phyloP scores from a whole-genome alignment of 768 basidiomycete species.

The Sutorius australiensis region DNA sequence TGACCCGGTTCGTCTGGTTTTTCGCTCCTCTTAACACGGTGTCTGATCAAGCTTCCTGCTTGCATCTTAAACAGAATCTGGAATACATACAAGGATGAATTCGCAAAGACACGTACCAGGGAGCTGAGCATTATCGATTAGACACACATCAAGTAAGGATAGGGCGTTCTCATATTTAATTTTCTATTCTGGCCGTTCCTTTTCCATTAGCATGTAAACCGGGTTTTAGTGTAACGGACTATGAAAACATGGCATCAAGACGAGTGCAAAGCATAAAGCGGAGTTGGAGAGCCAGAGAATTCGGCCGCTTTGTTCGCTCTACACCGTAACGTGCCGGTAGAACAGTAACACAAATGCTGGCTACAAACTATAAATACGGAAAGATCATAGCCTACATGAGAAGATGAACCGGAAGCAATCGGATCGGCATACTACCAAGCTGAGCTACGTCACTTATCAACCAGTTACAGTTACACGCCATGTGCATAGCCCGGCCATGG shows the following conservation, averaged over 20 bases:
- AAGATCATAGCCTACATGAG: too few relatives aligned
- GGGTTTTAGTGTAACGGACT: neutral
- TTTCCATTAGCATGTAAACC: neutral
- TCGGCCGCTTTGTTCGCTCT: too few relatives aligned
- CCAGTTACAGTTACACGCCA: too few relatives aligned
- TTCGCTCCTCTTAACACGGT: neutral
- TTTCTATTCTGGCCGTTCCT: neutral
- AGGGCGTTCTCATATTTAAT: neutral
- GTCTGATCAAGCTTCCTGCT: slow-evolving; percentile 5
- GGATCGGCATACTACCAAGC: too few relatives aligned
- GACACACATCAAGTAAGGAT: neutral
- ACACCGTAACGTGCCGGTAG: too few relatives aligned
- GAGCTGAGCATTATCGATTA: slow-evolving; percentile 78
- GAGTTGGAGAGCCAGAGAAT: too few relatives aligned
- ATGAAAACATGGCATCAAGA: neutral
- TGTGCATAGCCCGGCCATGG: too few relatives aligned
- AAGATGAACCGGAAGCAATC: too few relatives aligned
- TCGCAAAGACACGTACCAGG: slow-evolving; percentile 75
- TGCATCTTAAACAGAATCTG: slow-evolving; percentile 62
- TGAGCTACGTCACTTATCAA: too few relatives aligned
- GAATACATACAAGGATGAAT: slow-evolving; percentile 93
- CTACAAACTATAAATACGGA: too few relatives aligned
- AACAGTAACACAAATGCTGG: too few relatives aligned
- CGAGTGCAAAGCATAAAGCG: neutral
- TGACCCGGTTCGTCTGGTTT: slow-evolving; percentile 64